phyloP scores from a whole-genome alignment of 2,329 filamentous ascomycete genomes.

The Claviceps fusiformis region DNA sequence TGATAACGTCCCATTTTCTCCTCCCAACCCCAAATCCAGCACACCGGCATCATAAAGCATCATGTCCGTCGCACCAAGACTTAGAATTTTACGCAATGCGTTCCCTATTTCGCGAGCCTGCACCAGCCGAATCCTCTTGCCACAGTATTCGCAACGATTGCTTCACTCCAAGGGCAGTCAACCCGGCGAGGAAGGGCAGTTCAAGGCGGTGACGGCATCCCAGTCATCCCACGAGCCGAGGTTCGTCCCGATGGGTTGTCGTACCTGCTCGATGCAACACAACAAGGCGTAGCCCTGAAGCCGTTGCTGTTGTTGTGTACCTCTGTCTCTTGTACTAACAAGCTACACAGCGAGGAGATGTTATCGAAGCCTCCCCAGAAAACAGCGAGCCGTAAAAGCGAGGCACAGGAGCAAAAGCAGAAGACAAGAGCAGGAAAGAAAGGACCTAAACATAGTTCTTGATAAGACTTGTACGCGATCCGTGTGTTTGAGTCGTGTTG shows the following conservation, averaged over 20 bases:
- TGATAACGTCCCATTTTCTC: background rate
- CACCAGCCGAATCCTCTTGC: background rate
- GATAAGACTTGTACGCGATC: too few relatives aligned
- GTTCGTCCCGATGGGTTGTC: background rate
- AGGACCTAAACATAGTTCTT: background rate
- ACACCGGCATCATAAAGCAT: background rate
- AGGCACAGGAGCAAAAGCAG: background rate
- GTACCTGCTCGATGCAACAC: background rate
- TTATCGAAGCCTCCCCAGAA: conserved; percentile 1
- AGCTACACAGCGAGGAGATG: background rate
- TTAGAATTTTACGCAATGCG: background rate
- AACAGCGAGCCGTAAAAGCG: background rate
- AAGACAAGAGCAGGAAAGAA: background rate
- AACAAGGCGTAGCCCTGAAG: background rate
- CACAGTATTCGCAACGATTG: background rate
- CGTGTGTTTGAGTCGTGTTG: background rate
- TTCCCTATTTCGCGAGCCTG: background rate
- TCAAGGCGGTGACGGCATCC: background rate
- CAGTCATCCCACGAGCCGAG: conserved; percentile 1
- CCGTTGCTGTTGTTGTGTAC: background rate
- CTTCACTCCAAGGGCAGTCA: background rate
- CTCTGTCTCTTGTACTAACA: background rate
- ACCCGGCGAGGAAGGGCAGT: background rate
- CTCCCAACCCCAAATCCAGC: background rate
- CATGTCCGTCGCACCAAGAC: background rate